These are phyloP conservation scores for Geranomyces michiganensis DNA, from an alignment of 192 early-diverging fungal genomes.

Conservation along the genomic window DNA sequence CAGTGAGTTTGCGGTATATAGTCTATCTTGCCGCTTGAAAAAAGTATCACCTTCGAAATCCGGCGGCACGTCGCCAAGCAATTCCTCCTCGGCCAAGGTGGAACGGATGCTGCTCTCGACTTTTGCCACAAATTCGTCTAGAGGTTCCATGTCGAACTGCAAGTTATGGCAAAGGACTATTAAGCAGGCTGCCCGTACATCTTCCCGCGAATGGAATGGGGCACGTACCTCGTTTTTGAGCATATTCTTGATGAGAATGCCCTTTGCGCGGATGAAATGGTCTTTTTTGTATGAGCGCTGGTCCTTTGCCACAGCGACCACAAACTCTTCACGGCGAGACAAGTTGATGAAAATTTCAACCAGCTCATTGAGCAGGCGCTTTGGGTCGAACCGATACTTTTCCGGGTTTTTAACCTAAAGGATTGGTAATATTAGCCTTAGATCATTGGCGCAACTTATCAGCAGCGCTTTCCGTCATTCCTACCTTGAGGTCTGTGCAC, in stretches of 20 bases:
- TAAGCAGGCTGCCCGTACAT: neutral
- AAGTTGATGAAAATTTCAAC: constrained; percentile 86
- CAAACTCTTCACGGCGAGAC: constrained; percentile 65
- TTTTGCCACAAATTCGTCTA: constrained; percentile 62
- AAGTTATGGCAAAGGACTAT: constrained; percentile 10
- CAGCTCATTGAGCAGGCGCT: constrained; percentile 77
- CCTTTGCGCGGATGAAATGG: constrained; percentile 75
- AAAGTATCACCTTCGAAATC: constrained; percentile 73
- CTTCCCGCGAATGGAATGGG: neutral
- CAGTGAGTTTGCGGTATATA: too few species aligned
- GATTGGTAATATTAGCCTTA: neutral
- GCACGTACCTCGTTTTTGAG: constrained; percentile 57
- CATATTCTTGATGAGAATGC: constrained; percentile 63
- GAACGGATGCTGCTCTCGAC: constrained; percentile 73
- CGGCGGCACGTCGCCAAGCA: constrained; percentile 82
- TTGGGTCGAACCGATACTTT: constrained; percentile 90
- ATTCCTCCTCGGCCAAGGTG: constrained; percentile 72
- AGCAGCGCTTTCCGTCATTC: neutral
- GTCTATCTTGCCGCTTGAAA: too few species aligned
- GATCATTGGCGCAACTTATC: constrained; percentile 7
- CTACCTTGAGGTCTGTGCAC: constrained; percentile 85
- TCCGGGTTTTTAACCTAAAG: constrained; percentile 73
- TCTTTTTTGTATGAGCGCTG: constrained; percentile 79
- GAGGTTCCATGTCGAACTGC: too few species aligned
- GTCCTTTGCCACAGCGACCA: constrained; percentile 81